Evolutionary conservation across 495 filamentous ascomycete genomes (phyloP).

Genomic region (Chaetomium cochliodes): DNA sequence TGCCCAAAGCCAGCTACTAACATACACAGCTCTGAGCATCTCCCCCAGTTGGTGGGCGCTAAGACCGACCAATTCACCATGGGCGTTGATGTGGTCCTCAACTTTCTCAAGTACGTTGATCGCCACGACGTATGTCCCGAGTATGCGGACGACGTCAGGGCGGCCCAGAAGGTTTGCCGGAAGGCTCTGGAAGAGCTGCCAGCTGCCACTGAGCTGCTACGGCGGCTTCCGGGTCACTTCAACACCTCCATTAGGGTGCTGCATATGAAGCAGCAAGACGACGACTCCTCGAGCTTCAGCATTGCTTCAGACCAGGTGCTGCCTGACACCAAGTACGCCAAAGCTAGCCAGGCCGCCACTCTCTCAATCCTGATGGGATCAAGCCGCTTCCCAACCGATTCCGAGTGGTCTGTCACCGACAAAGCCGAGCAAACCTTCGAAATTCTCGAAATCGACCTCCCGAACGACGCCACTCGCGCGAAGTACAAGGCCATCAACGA

Average conservation of each 20-base stretch:
- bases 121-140: slow-evolving; percentile 85
- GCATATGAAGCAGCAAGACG: slow-evolving; percentile 28
- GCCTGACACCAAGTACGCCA: slow-evolving; percentile 11
- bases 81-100: slow-evolving; percentile 60
- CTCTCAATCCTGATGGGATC: slow-evolving; percentile 23
- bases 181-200: slow-evolving; percentile 65
- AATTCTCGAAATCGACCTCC: slow-evolving; percentile 32
- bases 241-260: slow-evolving; percentile 52
- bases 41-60: slow-evolving; percentile 24
- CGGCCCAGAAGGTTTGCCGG: slow-evolving; percentile 66
- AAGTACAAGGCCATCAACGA: slow-evolving; percentile 27
- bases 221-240: slow-evolving; percentile 67
- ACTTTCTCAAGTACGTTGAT: slow-evolving; percentile 86
- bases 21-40: slow-evolving; percentile 19
- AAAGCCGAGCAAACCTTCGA: slow-evolving; percentile 38
- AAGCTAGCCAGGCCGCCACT: slow-evolving; percentile 11
- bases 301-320: slow-evolving; percentile 11
- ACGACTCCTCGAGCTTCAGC: slow-evolving; percentile 4
- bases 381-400: slow-evolving; percentile 11
- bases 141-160: slow-evolving; percentile 61
- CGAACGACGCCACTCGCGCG: slow-evolving; percentile 24
- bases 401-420: slow-evolving; percentile 6
- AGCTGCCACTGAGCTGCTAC: slow-evolving; percentile 49
- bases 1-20: slow-evolving; percentile 12
- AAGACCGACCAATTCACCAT: slow-evolving; percentile 18